These are phyloP conservation scores for Gomphus bonarii DNA, from an alignment of 1,284 basidiomycete species.

Conservation along the genomic window DNA sequence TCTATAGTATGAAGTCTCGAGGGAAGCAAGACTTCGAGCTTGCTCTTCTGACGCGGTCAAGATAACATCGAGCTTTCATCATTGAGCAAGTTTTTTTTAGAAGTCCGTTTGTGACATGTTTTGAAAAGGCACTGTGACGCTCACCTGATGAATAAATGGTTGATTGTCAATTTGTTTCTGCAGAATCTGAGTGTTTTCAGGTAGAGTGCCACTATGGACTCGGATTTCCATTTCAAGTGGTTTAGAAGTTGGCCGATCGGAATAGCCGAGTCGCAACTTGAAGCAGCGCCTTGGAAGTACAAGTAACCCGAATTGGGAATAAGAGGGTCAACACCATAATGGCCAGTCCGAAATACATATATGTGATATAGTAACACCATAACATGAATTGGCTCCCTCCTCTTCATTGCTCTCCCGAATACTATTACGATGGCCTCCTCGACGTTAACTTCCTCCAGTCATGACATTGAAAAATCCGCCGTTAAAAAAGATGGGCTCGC, in stretches of 20 bases:
- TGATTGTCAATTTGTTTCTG: background rate
- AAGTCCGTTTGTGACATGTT: background rate
- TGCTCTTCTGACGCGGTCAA: background rate
- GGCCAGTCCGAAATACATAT: background rate
- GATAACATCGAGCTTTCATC: background rate
- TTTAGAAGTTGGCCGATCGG: background rate
- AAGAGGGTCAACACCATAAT: background rate
- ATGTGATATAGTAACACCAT: background rate
- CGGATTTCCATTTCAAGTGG: background rate
- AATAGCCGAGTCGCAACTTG: background rate
- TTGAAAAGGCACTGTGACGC: background rate
- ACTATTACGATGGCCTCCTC: background rate
- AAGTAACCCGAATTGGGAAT: background rate
- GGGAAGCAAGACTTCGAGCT: background rate
- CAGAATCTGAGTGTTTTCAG: background rate
- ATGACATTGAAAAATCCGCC: constrained; percentile 13
- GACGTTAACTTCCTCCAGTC: constrained; percentile 4
- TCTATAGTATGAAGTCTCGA: background rate
- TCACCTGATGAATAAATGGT: background rate
- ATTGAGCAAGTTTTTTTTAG: background rate
- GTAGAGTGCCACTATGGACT: background rate
- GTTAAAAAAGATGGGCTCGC: background rate
- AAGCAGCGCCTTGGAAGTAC: background rate
- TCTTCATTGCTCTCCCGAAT: background rate
- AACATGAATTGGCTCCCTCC: background rate